Conservation (phyloP, 2,329 filamentous ascomycete species). For the Trichophyton simii region DNA sequence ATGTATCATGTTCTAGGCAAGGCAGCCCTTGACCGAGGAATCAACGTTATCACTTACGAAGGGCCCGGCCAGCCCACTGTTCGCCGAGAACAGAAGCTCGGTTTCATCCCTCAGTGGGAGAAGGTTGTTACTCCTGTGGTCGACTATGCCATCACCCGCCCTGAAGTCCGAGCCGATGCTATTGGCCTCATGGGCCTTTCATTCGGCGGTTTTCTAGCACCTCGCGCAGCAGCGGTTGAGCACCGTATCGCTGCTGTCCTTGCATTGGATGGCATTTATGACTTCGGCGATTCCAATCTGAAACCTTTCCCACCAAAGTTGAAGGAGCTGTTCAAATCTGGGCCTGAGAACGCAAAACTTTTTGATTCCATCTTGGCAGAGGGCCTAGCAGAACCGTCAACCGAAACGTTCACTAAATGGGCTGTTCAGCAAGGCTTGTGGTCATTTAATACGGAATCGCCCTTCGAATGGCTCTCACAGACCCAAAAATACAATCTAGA, state of each 20-base stretch:
- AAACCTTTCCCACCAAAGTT: constrained; percentile 6
- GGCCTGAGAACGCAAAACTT: background rate
- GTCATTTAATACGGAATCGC: constrained; percentile 21
- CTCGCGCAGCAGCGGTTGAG: constrained; percentile 35
- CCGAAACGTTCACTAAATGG: constrained; percentile 19
- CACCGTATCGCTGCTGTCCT: constrained; percentile 30
- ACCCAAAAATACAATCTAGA: constrained; percentile 14
- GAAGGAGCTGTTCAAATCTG: background rate
- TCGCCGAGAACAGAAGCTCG: constrained; percentile 28
- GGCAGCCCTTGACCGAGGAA: constrained; percentile 28
- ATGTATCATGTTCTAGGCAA: constrained; percentile 26
- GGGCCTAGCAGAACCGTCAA: constrained; percentile 5
- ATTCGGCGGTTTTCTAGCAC: constrained; percentile 31
- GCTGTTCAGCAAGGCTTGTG: constrained; percentile 25
- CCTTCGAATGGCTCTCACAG: constrained; percentile 19
- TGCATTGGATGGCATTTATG: constrained; percentile 31
- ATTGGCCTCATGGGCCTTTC: constrained; percentile 33
- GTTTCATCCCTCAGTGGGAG: constrained; percentile 35
- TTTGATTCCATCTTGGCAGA: constrained; percentile 9
- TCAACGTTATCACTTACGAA: constrained; percentile 34
- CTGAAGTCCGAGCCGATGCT: constrained; percentile 20
- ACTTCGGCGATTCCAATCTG: constrained; percentile 15
- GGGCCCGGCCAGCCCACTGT: constrained; percentile 34
- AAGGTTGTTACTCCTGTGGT: constrained; percentile 29
- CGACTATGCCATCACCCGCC: constrained; percentile 20